Evolutionary conservation across 2,329 filamentous ascomycete species (phyloP), one percentile per base, ranked within the genome.

Genomic region (Fusarium humuli): DNA sequence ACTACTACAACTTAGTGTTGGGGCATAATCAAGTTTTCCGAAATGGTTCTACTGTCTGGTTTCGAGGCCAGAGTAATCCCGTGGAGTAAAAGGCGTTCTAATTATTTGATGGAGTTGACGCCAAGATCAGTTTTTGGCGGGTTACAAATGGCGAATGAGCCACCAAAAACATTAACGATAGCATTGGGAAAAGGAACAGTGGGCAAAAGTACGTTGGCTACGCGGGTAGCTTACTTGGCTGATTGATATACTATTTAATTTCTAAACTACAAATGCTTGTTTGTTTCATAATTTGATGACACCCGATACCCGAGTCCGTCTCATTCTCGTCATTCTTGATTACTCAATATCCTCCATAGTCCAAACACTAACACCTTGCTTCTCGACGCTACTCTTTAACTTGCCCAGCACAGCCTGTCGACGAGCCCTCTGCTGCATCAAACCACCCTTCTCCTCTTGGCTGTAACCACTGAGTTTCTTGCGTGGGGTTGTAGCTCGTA

Each of bases 391-490:
- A 7, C 70, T 77, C 78, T 80, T 83, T 53, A 91, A 77, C 76
- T 86, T 87, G 32, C 79, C 79, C 29, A 88, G 79, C 11, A 89
- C 84, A 6, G 82, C 84, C 72, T 83, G 83, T 70, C 87, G 82
- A 65, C 81, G 84, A n/a, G 83, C 82, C 67, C 83, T 79, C 77
- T 86, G 87, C 61, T 83, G 82, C 78, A 84, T 88, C 59, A 91
- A 77, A 29, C 83, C 82, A 29, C 79, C 80, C 80, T 89, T 90
- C 76, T 91, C 90, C 55, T 85, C 83, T 32, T 82, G 80, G 61
- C 84, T 88, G 71, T 88, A 91, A 20, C 87, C 87, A 65, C 84
- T 89, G 60, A 91, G 73, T 82, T 90, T 91, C 81, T 87, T 90
- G 45, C 88, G 81, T 4, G 87, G 85, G 27, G 87, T 82, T 22